Percentiles rank a stretch among this genome's conserved stretches.
phyloP scores from a whole-genome alignment of 208 protist species.

The Strigomonas culicis region DNA sequence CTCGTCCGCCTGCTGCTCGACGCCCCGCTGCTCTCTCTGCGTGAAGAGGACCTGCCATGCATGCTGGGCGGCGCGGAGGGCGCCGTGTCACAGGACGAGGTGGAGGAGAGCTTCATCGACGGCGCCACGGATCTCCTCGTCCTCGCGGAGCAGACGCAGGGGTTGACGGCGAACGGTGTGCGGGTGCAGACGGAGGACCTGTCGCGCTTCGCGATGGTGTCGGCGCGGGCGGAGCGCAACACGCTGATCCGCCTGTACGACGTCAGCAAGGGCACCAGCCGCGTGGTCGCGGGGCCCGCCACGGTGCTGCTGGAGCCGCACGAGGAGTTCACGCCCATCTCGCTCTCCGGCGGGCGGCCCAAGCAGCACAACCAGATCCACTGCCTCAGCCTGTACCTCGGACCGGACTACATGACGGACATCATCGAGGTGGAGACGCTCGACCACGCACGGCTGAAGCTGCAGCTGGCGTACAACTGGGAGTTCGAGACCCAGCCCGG shows the following conservation, averaged over 20 bases:
- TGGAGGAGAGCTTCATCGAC: not conserved
- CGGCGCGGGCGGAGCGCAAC: constrained; percentile 92
- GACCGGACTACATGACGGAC: constrained; percentile 96
- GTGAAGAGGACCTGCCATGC: constrained; percentile 21
- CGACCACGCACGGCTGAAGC: constrained; percentile 92
- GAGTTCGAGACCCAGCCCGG: constrained; percentile 67
- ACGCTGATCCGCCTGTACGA: constrained; percentile 94
- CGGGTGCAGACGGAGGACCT: constrained; percentile 21
- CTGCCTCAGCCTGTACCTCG: constrained; percentile 88
- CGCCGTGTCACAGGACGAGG: not conserved
- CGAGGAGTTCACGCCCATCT: constrained; percentile 78
- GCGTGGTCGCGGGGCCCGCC: constrained; percentile 72
- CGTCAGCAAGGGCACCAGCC: constrained; percentile 78
- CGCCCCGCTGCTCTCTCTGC: constrained; percentile 38
- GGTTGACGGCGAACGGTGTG: constrained; percentile 8
- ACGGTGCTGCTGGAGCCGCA: constrained; percentile 61
- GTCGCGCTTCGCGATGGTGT: constrained; percentile 52
- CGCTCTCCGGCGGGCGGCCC: constrained; percentile 81
- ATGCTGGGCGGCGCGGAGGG: constrained; percentile 6
- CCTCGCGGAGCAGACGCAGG: not conserved
- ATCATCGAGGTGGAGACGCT: constrained; percentile 92
- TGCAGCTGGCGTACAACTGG: constrained; percentile 97
- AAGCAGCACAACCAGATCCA: constrained; percentile 88
- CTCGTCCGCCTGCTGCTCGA: constrained; percentile 47
- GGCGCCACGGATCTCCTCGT: not conserved